phyloP scores from a whole-genome alignment of 2,329 filamentous ascomycete species.

The Sclerotiophoma versabilis region DNA sequence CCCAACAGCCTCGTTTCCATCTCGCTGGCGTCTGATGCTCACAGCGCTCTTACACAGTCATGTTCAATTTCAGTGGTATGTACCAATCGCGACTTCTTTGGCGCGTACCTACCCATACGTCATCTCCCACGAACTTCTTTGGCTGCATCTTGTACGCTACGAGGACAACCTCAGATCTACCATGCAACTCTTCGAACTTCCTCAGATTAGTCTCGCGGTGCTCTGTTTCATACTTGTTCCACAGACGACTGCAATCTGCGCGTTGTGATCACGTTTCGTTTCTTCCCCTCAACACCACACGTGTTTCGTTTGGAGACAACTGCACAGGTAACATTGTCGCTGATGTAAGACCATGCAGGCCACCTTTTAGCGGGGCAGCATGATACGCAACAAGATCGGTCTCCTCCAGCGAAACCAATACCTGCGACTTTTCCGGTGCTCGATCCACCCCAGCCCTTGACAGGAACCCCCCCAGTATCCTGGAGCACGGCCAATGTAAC shows the following conservation, averaged over 20 bases:
- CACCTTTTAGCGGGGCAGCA: conserved; percentile 49
- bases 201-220: background rate
- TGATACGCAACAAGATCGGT: conserved; percentile 51
- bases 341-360: conserved; percentile 42
- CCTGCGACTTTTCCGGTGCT: conserved; percentile 61
- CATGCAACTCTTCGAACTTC: background rate
- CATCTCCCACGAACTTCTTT: conserved; percentile 2
- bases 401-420: conserved; percentile 58
- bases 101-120: conserved; percentile 8
- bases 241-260: conserved; percentile 24
- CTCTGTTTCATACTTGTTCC: background rate
- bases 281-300: conserved; percentile 31
- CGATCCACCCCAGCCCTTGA: conserved; percentile 45
- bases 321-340: conserved; percentile 38
- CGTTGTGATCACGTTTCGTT: conserved; percentile 15
- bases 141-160: background rate
- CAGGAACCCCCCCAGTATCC: conserved; percentile 31
- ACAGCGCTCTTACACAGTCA: conserved; percentile 19
- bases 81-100: conserved; percentile 15
- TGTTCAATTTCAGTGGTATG: conserved; percentile 51
- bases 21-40: background rate
- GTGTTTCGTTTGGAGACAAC: conserved; percentile 36
- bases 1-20: conserved; percentile 1
- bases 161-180: background rate
- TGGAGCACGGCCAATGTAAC: conserved; percentile 47